Percentiles rank a stretch among this genome's conserved stretches.
These are phyloP conservation scores for Condylostoma magnum DNA, from an alignment of 169 alveolate genomes.

Conservation along the genomic window DNA sequence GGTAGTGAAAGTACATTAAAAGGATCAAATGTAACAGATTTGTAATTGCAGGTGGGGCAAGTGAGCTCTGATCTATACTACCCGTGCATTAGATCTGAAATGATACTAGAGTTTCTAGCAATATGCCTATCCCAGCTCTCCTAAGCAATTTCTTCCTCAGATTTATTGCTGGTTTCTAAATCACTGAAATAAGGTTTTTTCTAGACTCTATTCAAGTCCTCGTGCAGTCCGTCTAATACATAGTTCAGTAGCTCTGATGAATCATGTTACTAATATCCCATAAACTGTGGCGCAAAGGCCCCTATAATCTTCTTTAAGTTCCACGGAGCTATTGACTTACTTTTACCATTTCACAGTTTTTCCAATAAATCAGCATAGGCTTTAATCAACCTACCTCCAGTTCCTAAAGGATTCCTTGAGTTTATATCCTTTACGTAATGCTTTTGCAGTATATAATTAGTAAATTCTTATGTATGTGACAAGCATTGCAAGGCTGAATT, in stretches of 20 bases:
- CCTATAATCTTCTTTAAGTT: conserved; percentile 61
- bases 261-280: conserved; percentile 77
- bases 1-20: conserved; percentile 66
- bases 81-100: conserved; percentile 76
- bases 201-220: conserved; percentile 73
- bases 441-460: conserved; percentile 55
- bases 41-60: conserved; percentile 54
- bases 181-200: conserved; percentile 66
- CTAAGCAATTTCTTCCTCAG: conserved; percentile 42
- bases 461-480: conserved; percentile 60
- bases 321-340: conserved; percentile 53
- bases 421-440: conserved; percentile 50
- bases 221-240: conserved; percentile 75
- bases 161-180: conserved; percentile 43
- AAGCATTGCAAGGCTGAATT: conserved; percentile 72
- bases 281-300: conserved; percentile 56
- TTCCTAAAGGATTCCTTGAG: conserved; percentile 68
- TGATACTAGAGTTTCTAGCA: conserved; percentile 60
- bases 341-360: conserved; percentile 65
- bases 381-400: conserved; percentile 67
- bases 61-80: conserved; percentile 58
- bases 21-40: conserved; percentile 64
- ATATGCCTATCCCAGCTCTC: conserved; percentile 69
- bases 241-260: conserved; percentile 69
- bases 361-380: conserved; percentile 68